These are phyloP conservation scores for Arachnomyces sp. DNA, from an alignment of 2,329 filamentous ascomycete genomes.

Conservation along the genomic window DNA sequence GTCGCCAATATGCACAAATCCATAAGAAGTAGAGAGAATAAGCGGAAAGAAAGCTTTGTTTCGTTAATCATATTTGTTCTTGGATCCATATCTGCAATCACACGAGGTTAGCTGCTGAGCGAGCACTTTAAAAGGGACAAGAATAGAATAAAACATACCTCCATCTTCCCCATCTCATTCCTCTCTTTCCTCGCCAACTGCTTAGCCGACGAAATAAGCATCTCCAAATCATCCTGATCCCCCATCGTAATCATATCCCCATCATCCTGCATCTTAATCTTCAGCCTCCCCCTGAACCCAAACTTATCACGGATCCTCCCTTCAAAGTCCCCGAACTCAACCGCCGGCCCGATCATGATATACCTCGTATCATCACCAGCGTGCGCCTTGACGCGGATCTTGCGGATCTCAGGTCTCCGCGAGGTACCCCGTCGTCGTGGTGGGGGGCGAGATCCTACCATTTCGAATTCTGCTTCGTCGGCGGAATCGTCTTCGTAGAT, in stretches of 20 bases:
- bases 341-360: constrained; percentile 68
- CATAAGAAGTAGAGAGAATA: not conserved
- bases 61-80: constrained; percentile 6
- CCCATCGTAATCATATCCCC: constrained; percentile 96
- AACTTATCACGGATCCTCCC: constrained; percentile 82
- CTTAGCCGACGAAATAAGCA: constrained; percentile 66
- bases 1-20: not conserved
- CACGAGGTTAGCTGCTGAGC: not conserved
- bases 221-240: constrained; percentile 90
- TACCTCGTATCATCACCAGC: constrained; percentile 78
- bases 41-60: not conserved
- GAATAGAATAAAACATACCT: constrained; percentile 54
- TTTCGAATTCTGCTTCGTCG: constrained; percentile 73
- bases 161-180: constrained; percentile 83
- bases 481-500: constrained; percentile 62
- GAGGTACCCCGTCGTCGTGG: constrained; percentile 22
- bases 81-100: constrained; percentile 16
- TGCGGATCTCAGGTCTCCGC: constrained; percentile 55
- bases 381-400: constrained; percentile 88
- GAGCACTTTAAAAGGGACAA: not conserved
- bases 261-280: constrained; percentile 85
- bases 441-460: constrained; percentile 49
- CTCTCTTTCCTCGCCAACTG: constrained; percentile 62
- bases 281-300: constrained; percentile 51
- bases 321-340: constrained; percentile 69